Evolutionary conservation across 345 rosid genomes (phyloP).

Genomic region (Ceriops decandra): DNA sequence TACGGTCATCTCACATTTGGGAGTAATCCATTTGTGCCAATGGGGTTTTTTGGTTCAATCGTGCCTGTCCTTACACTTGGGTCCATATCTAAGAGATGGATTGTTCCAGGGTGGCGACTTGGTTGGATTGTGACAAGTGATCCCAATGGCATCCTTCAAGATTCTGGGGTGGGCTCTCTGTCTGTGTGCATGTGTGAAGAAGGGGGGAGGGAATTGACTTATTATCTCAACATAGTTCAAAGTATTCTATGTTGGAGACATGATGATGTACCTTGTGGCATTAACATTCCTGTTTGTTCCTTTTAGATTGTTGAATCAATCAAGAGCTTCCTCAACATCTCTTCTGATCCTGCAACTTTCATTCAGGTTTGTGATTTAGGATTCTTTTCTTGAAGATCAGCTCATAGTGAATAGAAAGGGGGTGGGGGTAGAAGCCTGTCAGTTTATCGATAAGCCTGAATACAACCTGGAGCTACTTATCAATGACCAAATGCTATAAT

Average conservation of each 20-base stretch:
- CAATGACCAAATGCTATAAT: too few relatives aligned
- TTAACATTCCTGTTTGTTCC: background rate
- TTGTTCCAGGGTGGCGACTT: slow-evolving; percentile 32
- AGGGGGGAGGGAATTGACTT: too few relatives aligned
- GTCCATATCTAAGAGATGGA: slow-evolving; percentile 27
- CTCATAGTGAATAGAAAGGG: background rate
- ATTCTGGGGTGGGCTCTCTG: slow-evolving; percentile 12
- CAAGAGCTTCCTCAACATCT: slow-evolving; percentile 29
- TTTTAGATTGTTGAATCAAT: slow-evolving; percentile 43
- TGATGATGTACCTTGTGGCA: background rate
- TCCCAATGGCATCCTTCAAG: slow-evolving; percentile 20
- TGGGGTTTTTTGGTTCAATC: slow-evolving; percentile 23
- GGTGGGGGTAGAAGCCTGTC: too few relatives aligned
- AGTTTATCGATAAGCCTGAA: too few relatives aligned
- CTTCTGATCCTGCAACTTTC: slow-evolving; percentile 42
- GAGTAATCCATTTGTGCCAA: slow-evolving; percentile 19
- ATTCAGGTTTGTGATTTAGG: slow-evolving; percentile 39
- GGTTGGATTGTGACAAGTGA: slow-evolving; percentile 25
- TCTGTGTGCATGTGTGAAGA: background rate
- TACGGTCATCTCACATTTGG: slow-evolving; percentile 21
- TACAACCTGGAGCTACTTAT: too few relatives aligned
- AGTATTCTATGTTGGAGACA: background rate
- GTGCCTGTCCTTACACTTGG: slow-evolving; percentile 26
- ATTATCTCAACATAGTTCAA: background rate
- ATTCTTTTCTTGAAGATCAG: background rate